These are phyloP conservation scores for Picea glauca DNA, from an alignment of 75 land plant genomes.

Conservation along the genomic window DNA sequence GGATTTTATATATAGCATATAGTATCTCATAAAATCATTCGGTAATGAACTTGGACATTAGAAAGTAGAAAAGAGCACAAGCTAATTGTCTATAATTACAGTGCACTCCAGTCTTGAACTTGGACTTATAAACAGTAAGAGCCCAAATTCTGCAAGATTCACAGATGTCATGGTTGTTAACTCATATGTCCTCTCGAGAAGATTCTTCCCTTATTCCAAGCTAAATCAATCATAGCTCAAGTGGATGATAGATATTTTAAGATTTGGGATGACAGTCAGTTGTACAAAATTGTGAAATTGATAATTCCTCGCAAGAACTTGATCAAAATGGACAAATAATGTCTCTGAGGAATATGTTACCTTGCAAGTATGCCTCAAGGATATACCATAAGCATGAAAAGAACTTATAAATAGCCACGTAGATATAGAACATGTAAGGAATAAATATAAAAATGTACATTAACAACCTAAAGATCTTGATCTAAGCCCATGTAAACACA, in stretches of 20 bases:
- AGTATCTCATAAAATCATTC: background rate
- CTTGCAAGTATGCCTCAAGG: background rate
- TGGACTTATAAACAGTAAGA: background rate
- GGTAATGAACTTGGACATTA: background rate
- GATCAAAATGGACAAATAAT: background rate
- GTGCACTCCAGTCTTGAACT: background rate
- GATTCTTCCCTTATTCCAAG: background rate
- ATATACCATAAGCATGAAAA: background rate
- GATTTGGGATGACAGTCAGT: background rate
- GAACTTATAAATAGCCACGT: background rate
- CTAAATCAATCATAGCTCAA: background rate
- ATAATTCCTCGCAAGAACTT: background rate
- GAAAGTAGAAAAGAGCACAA: background rate
- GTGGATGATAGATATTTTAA: background rate
- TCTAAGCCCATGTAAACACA: background rate
- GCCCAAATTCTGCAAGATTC: background rate
- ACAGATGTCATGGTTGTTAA: background rate
- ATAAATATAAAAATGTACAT: background rate
- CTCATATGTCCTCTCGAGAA: background rate
- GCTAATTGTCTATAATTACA: background rate
- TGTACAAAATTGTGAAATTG: background rate
- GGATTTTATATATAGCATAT: too few relatives aligned
- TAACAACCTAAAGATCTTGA: background rate
- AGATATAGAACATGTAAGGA: background rate
- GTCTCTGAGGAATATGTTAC: background rate